Evolutionary conservation across 768 basidiomycete genomes (phyloP).

Genomic region (Gloeopeniophorella convolvens): DNA sequence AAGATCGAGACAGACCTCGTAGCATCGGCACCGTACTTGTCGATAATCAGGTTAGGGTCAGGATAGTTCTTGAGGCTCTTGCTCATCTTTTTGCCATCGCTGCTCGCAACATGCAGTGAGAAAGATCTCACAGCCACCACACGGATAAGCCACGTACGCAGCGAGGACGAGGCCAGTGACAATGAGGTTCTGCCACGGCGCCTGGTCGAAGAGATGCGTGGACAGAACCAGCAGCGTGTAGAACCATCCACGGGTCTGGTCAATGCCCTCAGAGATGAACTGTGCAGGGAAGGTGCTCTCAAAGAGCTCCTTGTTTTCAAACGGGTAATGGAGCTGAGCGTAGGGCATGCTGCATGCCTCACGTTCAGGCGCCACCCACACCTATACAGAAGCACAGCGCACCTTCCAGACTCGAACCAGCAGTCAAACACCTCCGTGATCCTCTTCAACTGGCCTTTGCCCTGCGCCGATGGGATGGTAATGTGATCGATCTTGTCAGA

Average conservation of each 20-base stretch:
- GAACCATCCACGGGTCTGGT: constrained; percentile 99
- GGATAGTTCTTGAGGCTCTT: constrained; percentile 97
- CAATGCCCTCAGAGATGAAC: constrained; percentile 97
- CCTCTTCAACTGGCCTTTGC: constrained; percentile 79
- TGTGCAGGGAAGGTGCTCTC: constrained; percentile 86
- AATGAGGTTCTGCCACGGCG: constrained; percentile 98
- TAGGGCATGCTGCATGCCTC: constrained; percentile 86
- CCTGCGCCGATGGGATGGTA: constrained; percentile 87
- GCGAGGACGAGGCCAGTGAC: constrained; percentile 95
- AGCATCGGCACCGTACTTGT: constrained; percentile 92
- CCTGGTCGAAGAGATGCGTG: constrained; percentile 89
- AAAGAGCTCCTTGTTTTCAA: constrained; percentile 90
- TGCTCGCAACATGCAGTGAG: constrained; percentile 28
- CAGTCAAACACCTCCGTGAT: constrained; percentile 99
- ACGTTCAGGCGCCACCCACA: not conserved
- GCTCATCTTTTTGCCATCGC: constrained; percentile 99
- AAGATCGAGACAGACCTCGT: constrained; percentile 51
- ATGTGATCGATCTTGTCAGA: constrained; percentile 93
- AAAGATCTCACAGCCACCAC: not conserved
- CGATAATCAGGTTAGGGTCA: constrained; percentile 86
- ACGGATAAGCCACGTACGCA: constrained; percentile 50
- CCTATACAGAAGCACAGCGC: constrained; percentile 20
- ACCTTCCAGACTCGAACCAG: constrained; percentile 99
- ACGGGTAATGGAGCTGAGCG: constrained; percentile 95
- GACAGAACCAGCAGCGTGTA: constrained; percentile 94